Percentiles rank a stretch among this genome's conserved stretches.
Conservation (phyloP, 345 rosid species). For the Aegle marmelos region DNA sequence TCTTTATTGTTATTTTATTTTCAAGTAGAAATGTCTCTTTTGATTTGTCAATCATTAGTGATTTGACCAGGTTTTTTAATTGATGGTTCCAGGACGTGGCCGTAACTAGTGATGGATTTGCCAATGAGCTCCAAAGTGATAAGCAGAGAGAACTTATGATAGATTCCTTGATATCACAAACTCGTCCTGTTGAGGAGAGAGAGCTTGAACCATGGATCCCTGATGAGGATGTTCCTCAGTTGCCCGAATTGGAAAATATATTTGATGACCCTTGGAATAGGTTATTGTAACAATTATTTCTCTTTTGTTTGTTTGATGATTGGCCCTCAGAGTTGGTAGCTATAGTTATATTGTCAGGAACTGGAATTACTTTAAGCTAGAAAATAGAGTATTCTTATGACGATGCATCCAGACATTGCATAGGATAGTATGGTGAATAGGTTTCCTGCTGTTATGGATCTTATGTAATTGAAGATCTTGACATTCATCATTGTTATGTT, state of each 20-base stretch:
- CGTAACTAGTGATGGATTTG: slow-evolving; percentile 55
- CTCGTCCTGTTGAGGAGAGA: slow-evolving; percentile 59
- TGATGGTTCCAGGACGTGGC: slow-evolving; percentile 64
- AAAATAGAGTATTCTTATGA: neutral
- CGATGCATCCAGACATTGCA: neutral
- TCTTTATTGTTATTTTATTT: neutral
- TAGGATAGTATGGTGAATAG: neutral
- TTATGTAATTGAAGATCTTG: neutral
- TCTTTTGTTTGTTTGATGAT: neutral
- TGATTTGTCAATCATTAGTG: neutral
- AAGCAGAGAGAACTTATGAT: slow-evolving; percentile 65
- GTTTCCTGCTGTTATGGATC: neutral
- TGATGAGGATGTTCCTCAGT: slow-evolving; percentile 59
- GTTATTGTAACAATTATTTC: slow-evolving; percentile 34
- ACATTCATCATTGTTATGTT: neutral
- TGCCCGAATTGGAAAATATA: slow-evolving; percentile 66
- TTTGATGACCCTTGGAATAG: slow-evolving; percentile 66
- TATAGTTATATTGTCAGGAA: neutral
- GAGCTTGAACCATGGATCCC: slow-evolving; percentile 88
- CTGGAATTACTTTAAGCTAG: neutral
- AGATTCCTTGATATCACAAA: slow-evolving; percentile 76
- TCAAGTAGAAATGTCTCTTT: neutral
- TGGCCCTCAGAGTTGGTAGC: neutral
- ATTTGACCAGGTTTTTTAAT: slow-evolving; percentile 3
- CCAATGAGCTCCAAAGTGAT: slow-evolving; percentile 48